Evolutionary conservation across 2,329 filamentous ascomycete species (phyloP).

Genomic region (Fonsecaea pedrosoi): DNA sequence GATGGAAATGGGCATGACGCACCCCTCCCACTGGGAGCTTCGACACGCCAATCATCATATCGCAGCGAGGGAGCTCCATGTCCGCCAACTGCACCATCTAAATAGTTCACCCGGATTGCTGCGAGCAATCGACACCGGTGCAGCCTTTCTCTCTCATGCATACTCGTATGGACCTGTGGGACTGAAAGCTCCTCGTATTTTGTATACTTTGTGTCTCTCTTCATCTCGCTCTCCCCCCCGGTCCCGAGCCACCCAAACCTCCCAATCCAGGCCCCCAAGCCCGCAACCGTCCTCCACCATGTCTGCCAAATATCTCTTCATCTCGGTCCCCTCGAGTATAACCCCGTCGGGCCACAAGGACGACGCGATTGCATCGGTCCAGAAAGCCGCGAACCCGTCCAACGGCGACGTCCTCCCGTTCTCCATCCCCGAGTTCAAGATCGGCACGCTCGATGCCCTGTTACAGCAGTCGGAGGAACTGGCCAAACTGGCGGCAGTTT

Average conservation of each 20-base stretch:
- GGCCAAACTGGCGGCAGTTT: constrained; percentile 80
- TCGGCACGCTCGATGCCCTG: constrained; percentile 91
- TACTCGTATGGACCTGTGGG: background rate
- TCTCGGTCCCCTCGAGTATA: constrained; percentile 88
- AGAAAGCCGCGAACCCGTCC: constrained; percentile 73
- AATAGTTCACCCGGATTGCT: constrained; percentile 20
- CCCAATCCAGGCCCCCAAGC: too few relatives aligned
- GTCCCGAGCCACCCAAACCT: background rate
- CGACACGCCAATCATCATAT: background rate
- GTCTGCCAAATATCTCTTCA: constrained; percentile 71
- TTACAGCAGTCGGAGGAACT: constrained; percentile 97
- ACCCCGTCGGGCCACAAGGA: constrained; percentile 80
- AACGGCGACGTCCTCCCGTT: constrained; percentile 79
- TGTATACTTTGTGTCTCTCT: background rate
- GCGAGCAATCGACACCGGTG: background rate
- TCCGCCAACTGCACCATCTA: constrained; percentile 10
- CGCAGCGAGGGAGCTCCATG: constrained; percentile 11
- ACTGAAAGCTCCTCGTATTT: background rate
- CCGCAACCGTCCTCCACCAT: constrained; percentile 13
- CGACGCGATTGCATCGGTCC: constrained; percentile 79
- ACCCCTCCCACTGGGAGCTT: background rate
- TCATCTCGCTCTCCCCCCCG: background rate
- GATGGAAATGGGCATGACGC: constrained; percentile 1
- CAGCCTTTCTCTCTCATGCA: background rate
- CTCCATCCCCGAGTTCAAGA: constrained; percentile 91